A percentile compares a stretch with the other conserved stretches of the same genome.
These are phyloP conservation scores for Silene latifolia DNA, from an alignment of 148 eudicot genomes.

Conservation along the genomic window DNA sequence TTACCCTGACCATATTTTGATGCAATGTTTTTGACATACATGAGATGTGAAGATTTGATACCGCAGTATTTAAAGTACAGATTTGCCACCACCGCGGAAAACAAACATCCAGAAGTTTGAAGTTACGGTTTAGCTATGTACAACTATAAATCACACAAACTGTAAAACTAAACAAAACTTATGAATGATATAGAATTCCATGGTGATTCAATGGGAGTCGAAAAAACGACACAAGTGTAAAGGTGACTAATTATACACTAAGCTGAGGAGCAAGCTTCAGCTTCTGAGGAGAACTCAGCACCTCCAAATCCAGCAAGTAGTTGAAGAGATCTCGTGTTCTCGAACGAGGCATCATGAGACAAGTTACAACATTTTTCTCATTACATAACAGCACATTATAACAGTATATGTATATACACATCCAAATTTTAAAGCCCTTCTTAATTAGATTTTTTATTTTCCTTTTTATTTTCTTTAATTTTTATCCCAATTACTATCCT, in stretches of 20 bases:
- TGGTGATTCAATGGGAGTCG: neutral
- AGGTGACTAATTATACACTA: neutral
- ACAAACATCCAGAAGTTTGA: too few relatives aligned
- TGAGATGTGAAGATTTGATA: too few relatives aligned
- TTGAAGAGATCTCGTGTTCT: neutral
- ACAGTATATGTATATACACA: neutral
- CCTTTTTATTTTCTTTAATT: neutral
- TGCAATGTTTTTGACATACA: too few relatives aligned
- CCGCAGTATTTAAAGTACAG: too few relatives aligned
- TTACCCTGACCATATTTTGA: too few relatives aligned
- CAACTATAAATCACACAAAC: neutral
- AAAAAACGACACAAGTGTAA: neutral
- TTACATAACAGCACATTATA: neutral
- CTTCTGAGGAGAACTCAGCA: neutral
- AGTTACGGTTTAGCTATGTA: neutral
- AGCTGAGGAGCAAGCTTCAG: neutral
- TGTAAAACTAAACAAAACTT: neutral
- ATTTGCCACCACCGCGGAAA: too few relatives aligned
- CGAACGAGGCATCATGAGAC: neutral
- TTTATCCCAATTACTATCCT: conserved; percentile 24
- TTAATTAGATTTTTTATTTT: neutral
- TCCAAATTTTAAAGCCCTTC: neutral
- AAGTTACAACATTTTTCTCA: neutral
- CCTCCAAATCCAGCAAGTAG: neutral
- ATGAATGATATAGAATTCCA: neutral